Base-by-base conservation (phyloP, 192 early-diverging fungal species). In the Coemansia sp. region DNA sequence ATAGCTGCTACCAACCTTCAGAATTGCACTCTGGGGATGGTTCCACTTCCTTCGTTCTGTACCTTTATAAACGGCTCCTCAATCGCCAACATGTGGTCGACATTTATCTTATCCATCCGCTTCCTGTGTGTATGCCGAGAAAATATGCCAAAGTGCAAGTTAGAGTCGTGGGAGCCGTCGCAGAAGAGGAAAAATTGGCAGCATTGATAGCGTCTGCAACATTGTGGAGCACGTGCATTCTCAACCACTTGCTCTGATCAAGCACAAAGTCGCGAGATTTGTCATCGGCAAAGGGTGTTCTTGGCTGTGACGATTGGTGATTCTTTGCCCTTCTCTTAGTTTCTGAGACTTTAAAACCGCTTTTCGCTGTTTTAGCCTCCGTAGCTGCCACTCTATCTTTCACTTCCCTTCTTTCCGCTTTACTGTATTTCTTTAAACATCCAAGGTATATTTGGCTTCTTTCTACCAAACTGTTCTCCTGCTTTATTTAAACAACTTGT, bases 1-100 rank as follows among this genome's bases (percentile, higher is more conserved):
- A 33, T 20, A 27, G n/a, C 19, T 21, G 22, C 4, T 58, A 14
- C 36, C 9, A 10, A 39, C 7, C 17, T 14, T 17, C 14, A 14
- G 3, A 46, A 46, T 17, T 46, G 5, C 39, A 17, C 11, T 17
- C 17, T 46, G 11, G 1, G 3, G 17, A 46, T 10, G 3, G 1
- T 14, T n/a, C 8, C 57, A 1, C 10, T 3, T 36, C 21, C 20
- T 29, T 32, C 57, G 65, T 30, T 31, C 25, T 66, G 51, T 82
- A 91, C 96, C 88, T 94, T 95, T 54, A 99, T 84, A 61, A 99
- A 91, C 1, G 95, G 89, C 74, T 96, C 92, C 81, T 99, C 97
- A 32, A 99, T 86, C 31, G 85, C 89, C 54, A 99, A 82, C 66
- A 96, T 84, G n/a, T 91, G 87, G 51, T 92, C 89, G 61, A 84